Conservation (phyloP, 2,329 filamentous ascomycete species). For the Dendryphion nanum region DNA sequence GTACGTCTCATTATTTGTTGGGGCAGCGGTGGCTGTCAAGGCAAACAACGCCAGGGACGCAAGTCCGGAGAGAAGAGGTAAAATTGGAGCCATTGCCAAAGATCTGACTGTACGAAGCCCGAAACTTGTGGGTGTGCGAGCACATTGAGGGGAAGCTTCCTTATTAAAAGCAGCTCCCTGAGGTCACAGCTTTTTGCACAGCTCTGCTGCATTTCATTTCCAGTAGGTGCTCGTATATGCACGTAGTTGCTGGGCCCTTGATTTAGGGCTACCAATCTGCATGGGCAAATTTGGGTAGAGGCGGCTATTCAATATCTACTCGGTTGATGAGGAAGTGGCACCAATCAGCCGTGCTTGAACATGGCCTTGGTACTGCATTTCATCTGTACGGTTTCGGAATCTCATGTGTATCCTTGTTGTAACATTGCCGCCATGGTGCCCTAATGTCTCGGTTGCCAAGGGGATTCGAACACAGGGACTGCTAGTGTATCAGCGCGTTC, state of each 20-base stretch:
- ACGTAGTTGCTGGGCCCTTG: slow-evolving; percentile 6
- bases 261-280: slow-evolving; percentile 9
- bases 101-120: slow-evolving; percentile 4
- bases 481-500: too few species aligned
- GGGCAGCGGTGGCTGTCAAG: slow-evolving; percentile 9
- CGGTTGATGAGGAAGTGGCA: too few species aligned
- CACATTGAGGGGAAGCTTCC: background rate
- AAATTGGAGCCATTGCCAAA: slow-evolving; percentile 14
- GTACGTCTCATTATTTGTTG: slow-evolving; percentile 39
- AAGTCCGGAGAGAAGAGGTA: slow-evolving; percentile 6
- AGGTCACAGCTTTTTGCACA: slow-evolving; percentile 1
- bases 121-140: background rate
- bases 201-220: too few species aligned
- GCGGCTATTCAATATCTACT: too few species aligned
- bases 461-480: too few species aligned
- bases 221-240: slow-evolving; percentile 7
- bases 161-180: background rate
- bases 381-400: too few species aligned
- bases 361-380: too few species aligned
- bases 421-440: too few species aligned
- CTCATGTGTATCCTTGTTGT: too few species aligned
- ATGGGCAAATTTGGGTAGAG: too few species aligned
- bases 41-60: slow-evolving; percentile 8
- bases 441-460: too few species aligned
- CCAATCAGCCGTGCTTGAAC: too few species aligned